Percentiles rank a stretch among this genome's conserved stretches.
Evolutionary conservation across 2,329 filamentous ascomycete species (phyloP).

Genomic region (Boeremia exigua): DNA sequence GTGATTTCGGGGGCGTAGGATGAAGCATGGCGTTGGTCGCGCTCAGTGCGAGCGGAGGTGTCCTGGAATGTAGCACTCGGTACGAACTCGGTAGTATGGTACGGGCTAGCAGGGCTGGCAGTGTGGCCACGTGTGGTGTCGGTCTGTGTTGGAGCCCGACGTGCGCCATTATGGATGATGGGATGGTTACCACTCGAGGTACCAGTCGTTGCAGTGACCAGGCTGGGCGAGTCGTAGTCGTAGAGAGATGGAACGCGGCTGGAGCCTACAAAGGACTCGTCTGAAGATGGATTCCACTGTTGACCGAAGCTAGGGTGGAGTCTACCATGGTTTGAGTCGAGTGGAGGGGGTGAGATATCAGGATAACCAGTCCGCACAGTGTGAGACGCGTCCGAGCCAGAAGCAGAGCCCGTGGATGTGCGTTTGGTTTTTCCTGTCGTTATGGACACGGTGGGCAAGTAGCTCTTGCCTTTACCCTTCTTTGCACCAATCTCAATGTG

Average conservation of each 20-base stretch:
- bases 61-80: conserved; percentile 25
- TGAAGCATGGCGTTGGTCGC: conserved; percentile 27
- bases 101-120: conserved; percentile 21
- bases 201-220: conserved; percentile 10
- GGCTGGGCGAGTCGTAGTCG: conserved; percentile 37
- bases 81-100: conserved; percentile 27
- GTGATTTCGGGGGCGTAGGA: conserved; percentile 32
- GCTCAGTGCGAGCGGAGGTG: conserved; percentile 19
- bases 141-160: neutral
- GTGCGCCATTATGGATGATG: conserved; percentile 34
- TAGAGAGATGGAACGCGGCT: conserved; percentile 39
- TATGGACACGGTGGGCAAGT: conserved; percentile 28
- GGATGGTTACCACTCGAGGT: conserved; percentile 29
- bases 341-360: conserved; percentile 33
- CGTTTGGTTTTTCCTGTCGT: conserved; percentile 32
- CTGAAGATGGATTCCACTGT: conserved; percentile 36
- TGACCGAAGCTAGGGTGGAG: conserved; percentile 28
- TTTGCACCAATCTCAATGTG: conserved; percentile 37
- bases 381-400: conserved; percentile 39
- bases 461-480: conserved; percentile 32
- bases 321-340: conserved; percentile 18
- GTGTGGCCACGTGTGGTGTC: conserved; percentile 19
- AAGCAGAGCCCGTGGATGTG: conserved; percentile 22
- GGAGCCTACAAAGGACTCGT: conserved; percentile 35
- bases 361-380: conserved; percentile 41